A percentile compares a stretch with the other conserved stretches of the same genome.
Evolutionary conservation across 192 early-diverging fungal species (phyloP).

Genomic region (Coemansia sp.): DNA sequence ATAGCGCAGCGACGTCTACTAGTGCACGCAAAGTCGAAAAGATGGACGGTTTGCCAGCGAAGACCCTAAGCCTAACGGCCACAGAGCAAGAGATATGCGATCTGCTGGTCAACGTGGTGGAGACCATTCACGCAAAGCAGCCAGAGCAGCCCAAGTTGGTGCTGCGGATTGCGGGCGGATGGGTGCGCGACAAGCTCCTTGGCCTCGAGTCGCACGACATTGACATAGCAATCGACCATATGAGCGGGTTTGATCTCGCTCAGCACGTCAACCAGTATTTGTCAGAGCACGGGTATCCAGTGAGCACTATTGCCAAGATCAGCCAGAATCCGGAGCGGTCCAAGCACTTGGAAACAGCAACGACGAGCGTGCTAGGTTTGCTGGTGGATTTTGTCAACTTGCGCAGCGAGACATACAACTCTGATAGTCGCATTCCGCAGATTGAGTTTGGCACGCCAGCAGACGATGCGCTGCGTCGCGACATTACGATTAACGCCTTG

Average conservation of each 20-base stretch:
- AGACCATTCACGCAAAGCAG: conserved; percentile 54
- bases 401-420: conserved; percentile 87
- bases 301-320: conserved; percentile 75
- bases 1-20: neutral
- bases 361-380: conserved; percentile 75
- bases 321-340: conserved; percentile 91
- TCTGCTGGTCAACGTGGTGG: conserved; percentile 65
- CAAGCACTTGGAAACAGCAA: conserved; percentile 99
- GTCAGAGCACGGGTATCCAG: conserved; percentile 57
- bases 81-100: conserved; percentile 71
- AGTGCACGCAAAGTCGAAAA: neutral
- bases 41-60: neutral
- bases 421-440: conserved; percentile 80
- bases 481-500: conserved; percentile 97
- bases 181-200: conserved; percentile 99
- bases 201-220: conserved; percentile 86
- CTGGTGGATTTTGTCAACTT: conserved; percentile 96
- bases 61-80: conserved; percentile 60
- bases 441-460: conserved; percentile 83
- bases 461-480: conserved; percentile 93
- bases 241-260: conserved; percentile 95
- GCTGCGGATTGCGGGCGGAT: conserved; percentile 95
- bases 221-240: conserved; percentile 91
- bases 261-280: conserved; percentile 64
- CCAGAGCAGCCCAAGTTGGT: conserved; percentile 59